Conservation (phyloP, 176 grass and related monocot species). For the Elymus sibiricus region DNA sequence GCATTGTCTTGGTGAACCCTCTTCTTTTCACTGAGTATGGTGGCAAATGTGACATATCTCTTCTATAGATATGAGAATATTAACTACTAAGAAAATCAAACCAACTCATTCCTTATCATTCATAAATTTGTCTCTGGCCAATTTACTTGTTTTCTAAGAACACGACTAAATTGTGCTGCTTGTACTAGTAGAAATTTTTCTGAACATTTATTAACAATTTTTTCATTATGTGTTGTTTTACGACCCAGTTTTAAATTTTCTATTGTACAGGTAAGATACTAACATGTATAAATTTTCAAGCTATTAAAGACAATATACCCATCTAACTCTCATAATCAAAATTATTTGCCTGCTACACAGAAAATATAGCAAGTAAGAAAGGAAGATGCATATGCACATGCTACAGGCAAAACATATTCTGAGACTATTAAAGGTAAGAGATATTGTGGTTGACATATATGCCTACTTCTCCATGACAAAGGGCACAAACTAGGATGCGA, state of each 20-base stretch:
- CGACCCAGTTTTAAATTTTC: neutral
- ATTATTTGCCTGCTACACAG: neutral
- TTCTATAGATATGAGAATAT: neutral
- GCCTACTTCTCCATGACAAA: neutral
- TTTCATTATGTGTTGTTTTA: neutral
- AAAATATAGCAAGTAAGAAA: neutral
- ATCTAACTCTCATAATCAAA: conserved; percentile 1
- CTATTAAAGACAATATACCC: conserved; percentile 7
- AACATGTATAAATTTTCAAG: neutral
- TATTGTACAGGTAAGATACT: neutral
- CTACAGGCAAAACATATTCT: conserved; percentile 13
- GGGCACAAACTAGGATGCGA: neutral
- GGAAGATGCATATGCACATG: neutral
- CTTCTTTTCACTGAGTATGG: neutral
- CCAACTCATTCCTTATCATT: neutral
- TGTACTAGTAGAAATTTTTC: neutral
- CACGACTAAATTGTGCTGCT: neutral
- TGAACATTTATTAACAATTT: neutral
- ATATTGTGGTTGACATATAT: conserved; percentile 9
- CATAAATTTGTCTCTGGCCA: neutral
- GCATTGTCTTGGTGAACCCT: neutral
- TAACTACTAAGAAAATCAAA: neutral
- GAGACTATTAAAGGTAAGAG: conserved; percentile 4
- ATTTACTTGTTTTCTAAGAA: neutral
- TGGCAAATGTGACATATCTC: neutral